Base-by-base conservation (phyloP, 164 flowering plant genomes). In the Berberis thunbergii region DNA sequence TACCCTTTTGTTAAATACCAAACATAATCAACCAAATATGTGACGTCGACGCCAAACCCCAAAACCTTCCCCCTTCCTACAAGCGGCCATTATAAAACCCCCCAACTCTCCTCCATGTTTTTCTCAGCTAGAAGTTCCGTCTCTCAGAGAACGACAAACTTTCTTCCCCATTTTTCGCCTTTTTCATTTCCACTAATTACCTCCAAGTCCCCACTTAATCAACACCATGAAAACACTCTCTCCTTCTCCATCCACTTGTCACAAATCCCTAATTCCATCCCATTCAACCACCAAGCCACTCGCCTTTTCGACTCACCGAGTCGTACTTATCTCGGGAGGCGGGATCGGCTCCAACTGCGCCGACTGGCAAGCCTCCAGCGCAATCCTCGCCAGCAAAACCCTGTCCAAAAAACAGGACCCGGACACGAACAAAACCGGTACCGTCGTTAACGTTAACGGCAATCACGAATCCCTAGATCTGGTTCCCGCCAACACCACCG, bases 361-460 rank as follows among this genome's bases (percentile, higher is more conserved):
- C 49, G 98, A 89, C 61, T 87, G 96, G 96, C 96, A 89, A 70
- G 82, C 87, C 80, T 78, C 92, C 49, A 89, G 96, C 71, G 86
- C 98, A 41, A 87, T 91, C 10, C 80, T 91, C 11, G 71, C 96
- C 56, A 78, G 91, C 76, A 87, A 87, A 39, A 88, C 82, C 8
- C 73, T 69, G 6, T 67, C 81, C 1, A 82, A 79, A 60, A 73
- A 84, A 58, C 79, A 78, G 43, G 71, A n/a, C n/a, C n/a, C n/a
- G n/a, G n/a, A 75, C 43, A 59, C 67, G 13, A 80, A 77, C 61
- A 77, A 71, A 26, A 49, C 52, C 56, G 71, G 70, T 41, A 63
- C 70, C 12, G 71, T 81, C 62, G 82, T 84, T 52, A 85, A 86
- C 67, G 97, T 26, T 26, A 26, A 26, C 26, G 26, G 26, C 26